Conservation (phyloP, 192 early-diverging fungal genomes). For the Rhizoclosmatium sp. region DNA sequence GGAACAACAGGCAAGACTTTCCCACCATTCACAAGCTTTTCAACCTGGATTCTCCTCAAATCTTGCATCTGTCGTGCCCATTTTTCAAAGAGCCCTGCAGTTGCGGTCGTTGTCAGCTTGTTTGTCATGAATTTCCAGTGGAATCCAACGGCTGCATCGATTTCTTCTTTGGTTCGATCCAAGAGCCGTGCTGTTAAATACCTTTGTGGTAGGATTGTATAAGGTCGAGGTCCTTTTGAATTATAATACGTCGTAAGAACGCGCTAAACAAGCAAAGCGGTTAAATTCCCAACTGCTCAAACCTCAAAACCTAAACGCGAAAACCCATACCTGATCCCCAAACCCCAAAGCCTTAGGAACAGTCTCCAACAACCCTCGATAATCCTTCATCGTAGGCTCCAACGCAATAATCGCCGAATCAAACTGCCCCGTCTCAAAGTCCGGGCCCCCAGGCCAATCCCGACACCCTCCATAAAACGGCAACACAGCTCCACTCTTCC, state of each 20-base stretch:
- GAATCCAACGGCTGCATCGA: neutral
- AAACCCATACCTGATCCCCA: conserved; percentile 16
- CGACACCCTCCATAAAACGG: neutral
- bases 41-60: conserved; percentile 2
- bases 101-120: neutral
- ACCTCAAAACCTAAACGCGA: neutral
- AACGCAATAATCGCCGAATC: conserved; percentile 5
- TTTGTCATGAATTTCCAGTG: conserved; percentile 19
- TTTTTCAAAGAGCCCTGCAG: neutral
- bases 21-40: neutral
- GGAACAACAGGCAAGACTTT: conserved; percentile 13
- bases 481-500: neutral
- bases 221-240: neutral
- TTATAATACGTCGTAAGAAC: neutral
- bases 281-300: neutral
- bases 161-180: neutral
- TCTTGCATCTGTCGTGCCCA: neutral
- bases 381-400: neutral
- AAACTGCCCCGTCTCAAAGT: neutral
- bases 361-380: neutral
- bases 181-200: neutral
- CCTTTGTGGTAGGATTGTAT: neutral
- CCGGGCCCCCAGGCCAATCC: conserved; percentile 7
- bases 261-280: neutral
- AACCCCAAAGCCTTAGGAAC: neutral